Evolutionary conservation across 1,284 basidiomycete genomes (phyloP).

Genomic region (Flammula alnicola): DNA sequence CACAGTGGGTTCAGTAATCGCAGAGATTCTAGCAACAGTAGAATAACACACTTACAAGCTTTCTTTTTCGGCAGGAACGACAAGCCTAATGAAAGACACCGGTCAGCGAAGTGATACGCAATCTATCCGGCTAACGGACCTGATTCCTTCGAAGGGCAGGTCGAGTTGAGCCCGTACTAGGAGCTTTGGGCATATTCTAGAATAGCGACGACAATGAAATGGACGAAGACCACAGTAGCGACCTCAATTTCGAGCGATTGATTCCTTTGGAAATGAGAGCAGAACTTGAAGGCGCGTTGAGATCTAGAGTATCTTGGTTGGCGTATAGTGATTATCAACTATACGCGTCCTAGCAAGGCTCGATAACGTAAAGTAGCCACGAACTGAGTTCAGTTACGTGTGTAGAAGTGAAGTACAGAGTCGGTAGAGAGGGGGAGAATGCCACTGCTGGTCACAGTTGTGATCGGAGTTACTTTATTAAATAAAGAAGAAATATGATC

Average conservation of each 20-base stretch:
- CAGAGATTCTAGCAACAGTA: conserved; percentile 4
- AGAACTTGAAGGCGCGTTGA: neutral
- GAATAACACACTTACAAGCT: conserved; percentile 58
- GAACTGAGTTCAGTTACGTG: too few relatives aligned
- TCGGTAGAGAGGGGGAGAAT: too few relatives aligned
- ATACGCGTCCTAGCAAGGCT: too few relatives aligned
- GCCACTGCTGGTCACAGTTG: too few relatives aligned
- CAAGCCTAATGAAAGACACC: conserved; percentile 58
- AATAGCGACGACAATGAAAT: neutral
- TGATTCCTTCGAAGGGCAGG: conserved; percentile 80
- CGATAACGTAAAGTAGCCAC: too few relatives aligned
- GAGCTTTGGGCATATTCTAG: conserved; percentile 66
- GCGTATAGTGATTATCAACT: too few relatives aligned
- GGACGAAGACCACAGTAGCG: too few relatives aligned
- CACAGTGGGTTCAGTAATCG: conserved; percentile 8
- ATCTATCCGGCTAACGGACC: conserved; percentile 43
- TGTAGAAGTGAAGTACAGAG: too few relatives aligned
- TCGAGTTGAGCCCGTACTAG: conserved; percentile 44
- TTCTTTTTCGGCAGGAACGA: conserved; percentile 77
- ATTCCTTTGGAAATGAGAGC: too few relatives aligned
- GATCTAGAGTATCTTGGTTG: neutral
- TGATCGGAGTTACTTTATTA: too few relatives aligned
- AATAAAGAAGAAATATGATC: too few relatives aligned
- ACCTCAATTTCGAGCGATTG: too few relatives aligned
- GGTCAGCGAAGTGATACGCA: conserved; percentile 2